Evolutionary conservation across 768 basidiomycete species (phyloP), one percentile per base, ranked within the genome.

Genomic region (Rhizopogon vesiculosus): DNA sequence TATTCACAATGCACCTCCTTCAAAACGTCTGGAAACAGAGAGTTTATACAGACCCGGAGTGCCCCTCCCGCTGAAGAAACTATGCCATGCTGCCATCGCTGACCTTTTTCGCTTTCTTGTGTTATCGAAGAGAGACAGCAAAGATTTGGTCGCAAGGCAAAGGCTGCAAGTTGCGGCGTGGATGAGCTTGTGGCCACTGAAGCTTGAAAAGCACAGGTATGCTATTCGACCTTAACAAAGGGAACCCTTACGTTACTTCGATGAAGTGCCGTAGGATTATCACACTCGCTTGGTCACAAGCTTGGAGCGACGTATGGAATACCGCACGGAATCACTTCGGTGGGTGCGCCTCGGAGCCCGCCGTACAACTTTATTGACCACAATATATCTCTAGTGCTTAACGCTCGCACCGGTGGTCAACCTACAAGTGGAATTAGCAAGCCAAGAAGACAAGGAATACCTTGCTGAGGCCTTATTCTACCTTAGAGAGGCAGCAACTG

Each of bases 261-360:
- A 12, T 43, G 9, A 60, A 89, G 83, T 62, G 69, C 86, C 5
- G 63, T 88, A n/a, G 89, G 89, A 28, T 73, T 91, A 18, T 91
- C 89, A 28, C 90, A 92, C 68, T 72, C 83, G 3, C 76, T 92
- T 5, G 88, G 89, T 5, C 87, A 90, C 66, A 83, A 78, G 62
- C 77, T 89, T 10, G 89, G 89, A 3, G 87, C 87, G 16, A 73
- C 75, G 42, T 92, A 91, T 63, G 71, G 76, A 51, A 90, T 93
- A 54, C 87, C 89, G 19, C 89, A 93, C 66, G 90, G 90, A 8
- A 86, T 90, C 58, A 91, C 90, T 4, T 90, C 89, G n/a, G 88
- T 87, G 58, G 69, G 82, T 63, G 16, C 51, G 54, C 8, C 15
- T 16, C 43, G 19, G 28, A 41, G 33, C 13, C 4, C 18, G 12